Evolutionary conservation across 495 filamentous ascomycete genomes (phyloP).

Genomic region (Aspergillus funiculosus): DNA sequence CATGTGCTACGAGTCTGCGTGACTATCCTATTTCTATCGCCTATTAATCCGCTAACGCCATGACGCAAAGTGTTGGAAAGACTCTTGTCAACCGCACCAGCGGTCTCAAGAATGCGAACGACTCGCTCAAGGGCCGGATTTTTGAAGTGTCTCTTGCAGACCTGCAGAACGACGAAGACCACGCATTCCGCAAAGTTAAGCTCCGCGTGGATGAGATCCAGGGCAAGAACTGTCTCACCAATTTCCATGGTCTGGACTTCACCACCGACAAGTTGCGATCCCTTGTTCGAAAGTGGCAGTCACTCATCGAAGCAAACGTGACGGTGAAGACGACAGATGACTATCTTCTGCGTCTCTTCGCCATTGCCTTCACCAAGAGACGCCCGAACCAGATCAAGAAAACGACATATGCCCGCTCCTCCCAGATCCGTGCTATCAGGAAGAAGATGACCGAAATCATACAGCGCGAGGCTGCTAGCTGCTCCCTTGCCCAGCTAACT

Average conservation of each 20-base stretch:
- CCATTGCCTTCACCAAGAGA: conserved; percentile 98
- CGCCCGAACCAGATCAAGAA: conserved; percentile 99
- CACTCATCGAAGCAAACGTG: conserved; percentile 97
- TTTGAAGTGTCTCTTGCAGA: conserved; percentile 98
- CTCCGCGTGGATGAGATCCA: conserved; percentile 97
- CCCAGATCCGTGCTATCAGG: conserved; percentile 93
- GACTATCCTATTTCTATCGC: not conserved
- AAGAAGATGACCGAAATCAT: conserved; percentile 99
- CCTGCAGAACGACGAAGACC: conserved; percentile 98
- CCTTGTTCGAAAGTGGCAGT: conserved; percentile 98
- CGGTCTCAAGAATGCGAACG: conserved; percentile 99
- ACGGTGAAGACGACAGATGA: conserved; percentile 99
- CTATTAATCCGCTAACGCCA: conserved; percentile 16
- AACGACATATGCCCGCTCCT: conserved; percentile 94
- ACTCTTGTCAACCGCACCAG: conserved; percentile 98
- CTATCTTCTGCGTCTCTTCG: conserved; percentile 96
- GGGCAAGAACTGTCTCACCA: conserved; percentile 99
- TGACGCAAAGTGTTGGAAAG: conserved; percentile 77
- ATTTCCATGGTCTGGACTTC: conserved; percentile 99
- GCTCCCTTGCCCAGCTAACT: conserved; percentile 89
- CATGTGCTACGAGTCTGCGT: not conserved
- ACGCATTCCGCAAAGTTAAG: conserved; percentile 99
- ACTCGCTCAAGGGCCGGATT: conserved; percentile 96
- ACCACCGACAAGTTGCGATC: conserved; percentile 99
- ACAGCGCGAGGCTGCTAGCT: conserved; percentile 86